phyloP scores from a whole-genome alignment of 805 yeast species.

The Zygoascus bituminiphila region DNA sequence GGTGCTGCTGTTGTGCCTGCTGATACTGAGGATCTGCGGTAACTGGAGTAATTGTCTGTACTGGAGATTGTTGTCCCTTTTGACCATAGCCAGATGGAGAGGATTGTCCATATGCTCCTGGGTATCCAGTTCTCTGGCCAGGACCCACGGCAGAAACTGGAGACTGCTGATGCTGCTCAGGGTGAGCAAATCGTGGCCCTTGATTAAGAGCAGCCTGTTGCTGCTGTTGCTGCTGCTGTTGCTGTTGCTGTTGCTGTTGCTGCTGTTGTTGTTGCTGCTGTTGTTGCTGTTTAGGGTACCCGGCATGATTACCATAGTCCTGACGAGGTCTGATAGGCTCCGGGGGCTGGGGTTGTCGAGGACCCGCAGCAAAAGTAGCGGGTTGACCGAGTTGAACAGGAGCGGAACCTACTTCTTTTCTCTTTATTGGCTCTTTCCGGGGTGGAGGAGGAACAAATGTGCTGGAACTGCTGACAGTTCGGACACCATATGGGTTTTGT shows the following conservation, averaged over 20 bases:
- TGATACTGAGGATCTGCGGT: too few species aligned
- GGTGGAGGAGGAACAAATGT: constrained; percentile 15
- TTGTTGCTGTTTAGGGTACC: background rate
- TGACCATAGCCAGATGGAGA: background rate
- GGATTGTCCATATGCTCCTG: constrained; percentile 5
- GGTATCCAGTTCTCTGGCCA: background rate
- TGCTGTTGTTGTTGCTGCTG: constrained; percentile 7
- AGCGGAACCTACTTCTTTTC: constrained; percentile 24
- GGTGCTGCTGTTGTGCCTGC: background rate
- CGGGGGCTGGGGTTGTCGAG: constrained; percentile 5
- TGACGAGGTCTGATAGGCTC: constrained; percentile 9
- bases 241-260: constrained; percentile 7
- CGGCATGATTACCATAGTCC: constrained; percentile 6
- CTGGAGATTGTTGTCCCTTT: constrained; percentile 4
- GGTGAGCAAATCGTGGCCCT: constrained; percentile 10
- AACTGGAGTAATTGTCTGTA: background rate
- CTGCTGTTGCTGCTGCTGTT: constrained; percentile 7
- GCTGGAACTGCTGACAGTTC: constrained; percentile 2
- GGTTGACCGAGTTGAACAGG: constrained; percentile 6
- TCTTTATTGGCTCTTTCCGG: constrained; percentile 20
- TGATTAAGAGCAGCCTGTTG: constrained; percentile 5
- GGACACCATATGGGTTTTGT: constrained; percentile 4
- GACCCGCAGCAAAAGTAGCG: background rate
- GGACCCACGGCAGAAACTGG: background rate
- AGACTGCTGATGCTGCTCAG: constrained; percentile 5